Evolutionary conservation across 345 rosid species (phyloP).

Genomic region (Excoecaria cochinchinensis): DNA sequence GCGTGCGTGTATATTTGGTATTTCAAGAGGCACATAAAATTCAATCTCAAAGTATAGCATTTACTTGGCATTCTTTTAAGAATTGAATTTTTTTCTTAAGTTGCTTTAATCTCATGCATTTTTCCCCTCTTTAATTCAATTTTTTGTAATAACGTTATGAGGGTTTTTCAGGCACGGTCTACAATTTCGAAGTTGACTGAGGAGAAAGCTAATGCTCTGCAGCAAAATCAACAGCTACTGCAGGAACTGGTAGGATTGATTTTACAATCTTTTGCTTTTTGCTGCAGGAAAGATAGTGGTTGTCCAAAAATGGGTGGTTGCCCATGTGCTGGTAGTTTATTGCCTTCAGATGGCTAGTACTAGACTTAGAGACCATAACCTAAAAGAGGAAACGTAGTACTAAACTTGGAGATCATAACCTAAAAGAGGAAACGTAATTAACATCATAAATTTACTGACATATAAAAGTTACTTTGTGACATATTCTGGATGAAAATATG

Average conservation of each 20-base stretch:
- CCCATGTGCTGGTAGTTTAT: not conserved
- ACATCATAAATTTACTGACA: not conserved
- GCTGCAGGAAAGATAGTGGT: not conserved
- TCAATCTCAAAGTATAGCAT: not conserved
- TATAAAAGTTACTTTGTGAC: not conserved
- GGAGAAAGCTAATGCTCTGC: constrained; percentile 63
- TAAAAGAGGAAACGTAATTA: not conserved
- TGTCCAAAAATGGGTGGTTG: not conserved
- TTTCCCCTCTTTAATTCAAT: not conserved
- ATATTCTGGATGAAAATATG: not conserved
- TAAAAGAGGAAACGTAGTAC: not conserved
- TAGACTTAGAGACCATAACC: not conserved
- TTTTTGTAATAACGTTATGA: not conserved
- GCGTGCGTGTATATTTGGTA: too few relatives aligned
- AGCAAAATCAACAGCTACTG: constrained; percentile 55
- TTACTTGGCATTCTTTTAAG: not conserved
- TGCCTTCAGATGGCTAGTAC: not conserved
- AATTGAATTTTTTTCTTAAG: not conserved
- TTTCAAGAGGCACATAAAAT: not conserved
- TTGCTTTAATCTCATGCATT: not conserved
- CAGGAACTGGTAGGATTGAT: constrained; percentile 65
- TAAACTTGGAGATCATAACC: not conserved
- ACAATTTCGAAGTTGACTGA: constrained; percentile 67
- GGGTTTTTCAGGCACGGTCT: constrained; percentile 63
- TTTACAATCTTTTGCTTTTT: not conserved